Evolutionary conservation across 441 rosid genomes (phyloP).

Genomic region (Lepidium campestre): DNA sequence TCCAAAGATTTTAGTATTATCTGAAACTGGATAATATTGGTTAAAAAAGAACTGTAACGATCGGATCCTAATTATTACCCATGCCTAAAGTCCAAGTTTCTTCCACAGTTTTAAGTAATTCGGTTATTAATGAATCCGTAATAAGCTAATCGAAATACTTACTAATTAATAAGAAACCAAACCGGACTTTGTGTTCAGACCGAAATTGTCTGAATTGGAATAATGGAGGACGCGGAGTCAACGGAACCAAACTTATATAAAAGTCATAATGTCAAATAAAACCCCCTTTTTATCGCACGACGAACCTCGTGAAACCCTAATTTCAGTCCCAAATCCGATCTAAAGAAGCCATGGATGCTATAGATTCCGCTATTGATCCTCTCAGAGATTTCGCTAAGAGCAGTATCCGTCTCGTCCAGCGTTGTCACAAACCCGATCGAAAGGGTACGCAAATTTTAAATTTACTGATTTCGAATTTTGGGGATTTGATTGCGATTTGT

Average conservation of each 20-base stretch:
- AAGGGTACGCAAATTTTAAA: constrained; percentile 37
- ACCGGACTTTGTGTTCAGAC: constrained; percentile 7
- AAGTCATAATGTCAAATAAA: not conserved
- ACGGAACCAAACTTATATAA: constrained; percentile 1
- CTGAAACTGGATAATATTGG: not conserved
- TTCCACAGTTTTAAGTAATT: no score
- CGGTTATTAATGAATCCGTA: no score
- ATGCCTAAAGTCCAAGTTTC: no score
- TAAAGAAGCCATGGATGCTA: constrained; percentile 51
- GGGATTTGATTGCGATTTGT: not conserved
- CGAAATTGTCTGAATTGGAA: not conserved
- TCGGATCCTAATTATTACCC: no score
- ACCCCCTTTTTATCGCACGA: not conserved
- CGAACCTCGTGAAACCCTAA: constrained; percentile 18
- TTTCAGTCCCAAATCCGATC: constrained; percentile 9
- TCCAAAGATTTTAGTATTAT: not conserved
- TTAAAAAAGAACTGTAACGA: not conserved
- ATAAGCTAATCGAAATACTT: not conserved
- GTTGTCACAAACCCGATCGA: constrained; percentile 94
- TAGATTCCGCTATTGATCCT: constrained; percentile 65
- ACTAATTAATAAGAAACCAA: not conserved
- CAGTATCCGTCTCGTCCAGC: constrained; percentile 84
- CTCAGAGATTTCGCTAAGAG: constrained; percentile 78
- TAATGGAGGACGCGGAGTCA: not conserved
- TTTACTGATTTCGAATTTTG: not conserved